A percentile compares a stretch with the other conserved stretches of the same genome.
Conservation (phyloP, 306 rosid species). For the Prunus campanulata region DNA sequence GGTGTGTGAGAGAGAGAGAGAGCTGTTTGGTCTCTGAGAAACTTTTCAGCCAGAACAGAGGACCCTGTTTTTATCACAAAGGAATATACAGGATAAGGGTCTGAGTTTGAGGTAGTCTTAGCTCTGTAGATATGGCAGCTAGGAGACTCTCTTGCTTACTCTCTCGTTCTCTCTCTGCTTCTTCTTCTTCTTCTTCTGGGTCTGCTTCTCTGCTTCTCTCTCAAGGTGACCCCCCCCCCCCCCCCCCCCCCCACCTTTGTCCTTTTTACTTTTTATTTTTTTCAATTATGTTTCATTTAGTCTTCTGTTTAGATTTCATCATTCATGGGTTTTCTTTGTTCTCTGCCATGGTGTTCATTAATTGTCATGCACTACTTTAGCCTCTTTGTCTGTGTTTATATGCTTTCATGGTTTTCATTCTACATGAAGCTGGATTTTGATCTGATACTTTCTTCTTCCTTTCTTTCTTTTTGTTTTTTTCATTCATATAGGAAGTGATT, state of each 20-base stretch:
- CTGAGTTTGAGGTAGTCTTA: background rate
- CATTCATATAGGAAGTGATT: background rate
- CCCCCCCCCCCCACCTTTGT: background rate
- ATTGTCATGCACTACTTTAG: background rate
- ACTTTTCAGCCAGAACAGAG: background rate
- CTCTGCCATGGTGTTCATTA: background rate
- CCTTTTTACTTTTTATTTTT: background rate
- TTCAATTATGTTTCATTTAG: background rate
- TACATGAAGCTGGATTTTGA: background rate
- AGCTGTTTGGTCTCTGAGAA: background rate
- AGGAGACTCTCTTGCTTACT: conserved; percentile 54
- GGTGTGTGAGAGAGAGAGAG: background rate
- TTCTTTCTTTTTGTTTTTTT: too few species aligned
- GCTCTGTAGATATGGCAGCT: conserved; percentile 61
- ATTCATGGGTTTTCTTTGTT: background rate
- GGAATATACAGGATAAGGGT: background rate
- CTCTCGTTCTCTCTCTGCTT: conserved; percentile 49
- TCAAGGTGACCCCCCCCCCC: conserved; percentile 33
- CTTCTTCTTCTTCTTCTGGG: conserved; percentile 28
- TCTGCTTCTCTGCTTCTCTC: conserved; percentile 54
- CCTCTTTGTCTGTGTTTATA: background rate
- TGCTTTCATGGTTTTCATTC: background rate
- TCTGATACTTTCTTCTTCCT: background rate
- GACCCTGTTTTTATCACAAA: conserved; percentile 1
- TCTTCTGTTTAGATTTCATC: background rate